A percentile compares a stretch with the other conserved stretches of the same genome.
These are phyloP conservation scores for Rhodotorula paludigena DNA, from an alignment of 768 basidiomycete genomes.

Conservation along the genomic window DNA sequence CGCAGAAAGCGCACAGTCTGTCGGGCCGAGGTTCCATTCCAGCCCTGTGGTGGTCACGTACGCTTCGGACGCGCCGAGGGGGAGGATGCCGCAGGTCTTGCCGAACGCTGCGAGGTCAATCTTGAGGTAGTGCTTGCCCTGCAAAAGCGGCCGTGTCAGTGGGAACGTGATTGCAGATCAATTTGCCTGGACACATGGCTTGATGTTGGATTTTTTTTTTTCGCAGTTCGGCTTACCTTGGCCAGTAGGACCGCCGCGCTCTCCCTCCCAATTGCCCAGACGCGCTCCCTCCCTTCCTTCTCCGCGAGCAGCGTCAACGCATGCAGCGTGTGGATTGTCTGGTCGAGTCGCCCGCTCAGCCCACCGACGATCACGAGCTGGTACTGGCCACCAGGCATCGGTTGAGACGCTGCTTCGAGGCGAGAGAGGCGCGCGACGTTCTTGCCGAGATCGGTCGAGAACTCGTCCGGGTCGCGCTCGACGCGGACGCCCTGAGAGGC, in stretches of 20 bases:
- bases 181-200: too few species aligned
- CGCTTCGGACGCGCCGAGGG: conserved; percentile 74
- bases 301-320: conserved; percentile 73
- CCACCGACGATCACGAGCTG: conserved; percentile 79
- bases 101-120: conserved; percentile 72
- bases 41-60: conserved; percentile 76
- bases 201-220: too few species aligned
- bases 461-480: conserved; percentile 63
- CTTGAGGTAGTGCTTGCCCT: conserved; percentile 78
- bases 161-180: neutral
- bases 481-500: conserved; percentile 62
- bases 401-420: conserved; percentile 51
- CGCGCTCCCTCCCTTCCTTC: conserved; percentile 52
- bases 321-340: conserved; percentile 84
- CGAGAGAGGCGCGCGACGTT: conserved; percentile 64
- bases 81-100: conserved; percentile 88
- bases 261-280: conserved; percentile 82
- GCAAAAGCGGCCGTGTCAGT: neutral
- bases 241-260: conserved; percentile 86
- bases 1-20: conserved; percentile 1
- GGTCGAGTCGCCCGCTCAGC: conserved; percentile 83
- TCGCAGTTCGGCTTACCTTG: conserved; percentile 50
- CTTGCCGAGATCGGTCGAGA: conserved; percentile 95
- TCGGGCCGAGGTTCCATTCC: conserved; percentile 78
- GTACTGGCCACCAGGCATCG: conserved; percentile 48